These are phyloP conservation scores for Albizia julibrissin DNA, from an alignment of 306 rosid genomes.

Conservation along the genomic window DNA sequence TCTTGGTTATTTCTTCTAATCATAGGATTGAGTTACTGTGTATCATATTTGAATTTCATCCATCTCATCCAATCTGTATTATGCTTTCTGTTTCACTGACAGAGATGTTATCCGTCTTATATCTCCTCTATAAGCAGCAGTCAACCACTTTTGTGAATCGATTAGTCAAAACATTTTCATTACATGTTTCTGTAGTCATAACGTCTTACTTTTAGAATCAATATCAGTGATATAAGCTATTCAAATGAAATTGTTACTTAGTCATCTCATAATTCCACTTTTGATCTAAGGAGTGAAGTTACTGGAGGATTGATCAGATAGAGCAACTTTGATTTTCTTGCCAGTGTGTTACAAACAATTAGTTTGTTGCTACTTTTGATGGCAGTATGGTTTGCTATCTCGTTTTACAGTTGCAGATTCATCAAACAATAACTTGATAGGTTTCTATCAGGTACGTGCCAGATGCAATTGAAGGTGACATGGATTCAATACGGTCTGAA, in stretches of 20 bases:
- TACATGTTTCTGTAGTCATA: slow-evolving; percentile 8
- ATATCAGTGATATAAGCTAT: slow-evolving; percentile 8
- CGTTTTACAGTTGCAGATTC: neutral
- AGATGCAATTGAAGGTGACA: slow-evolving; percentile 86
- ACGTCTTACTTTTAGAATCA: neutral
- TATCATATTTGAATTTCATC: neutral
- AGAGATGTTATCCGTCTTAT: neutral
- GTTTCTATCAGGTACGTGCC: slow-evolving; percentile 74
- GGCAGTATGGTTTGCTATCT: slow-evolving; percentile 26
- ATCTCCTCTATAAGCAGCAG: neutral
- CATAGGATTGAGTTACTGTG: slow-evolving; percentile 1
- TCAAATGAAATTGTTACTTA: slow-evolving; percentile 1
- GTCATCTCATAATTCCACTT: neutral
- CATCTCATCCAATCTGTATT: slow-evolving; percentile 18
- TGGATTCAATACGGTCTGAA: slow-evolving; percentile 86
- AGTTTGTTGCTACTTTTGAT: slow-evolving; percentile 16
- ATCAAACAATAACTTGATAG: slow-evolving; percentile 25
- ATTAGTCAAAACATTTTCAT: slow-evolving; percentile 19
- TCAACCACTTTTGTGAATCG: slow-evolving; percentile 5
- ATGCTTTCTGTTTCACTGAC: slow-evolving; percentile 16
- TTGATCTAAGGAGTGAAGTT: slow-evolving; percentile 25
- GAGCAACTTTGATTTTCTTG: slow-evolving; percentile 14
- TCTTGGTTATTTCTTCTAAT: slow-evolving; percentile 21
- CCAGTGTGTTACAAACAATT: neutral
- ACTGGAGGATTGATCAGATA: slow-evolving; percentile 16